A percentile compares a stretch with the other conserved stretches of the same genome.
phyloP scores from a whole-genome alignment of 352 stramenopile genomes.

The Phytophthora fragariaefolia region DNA sequence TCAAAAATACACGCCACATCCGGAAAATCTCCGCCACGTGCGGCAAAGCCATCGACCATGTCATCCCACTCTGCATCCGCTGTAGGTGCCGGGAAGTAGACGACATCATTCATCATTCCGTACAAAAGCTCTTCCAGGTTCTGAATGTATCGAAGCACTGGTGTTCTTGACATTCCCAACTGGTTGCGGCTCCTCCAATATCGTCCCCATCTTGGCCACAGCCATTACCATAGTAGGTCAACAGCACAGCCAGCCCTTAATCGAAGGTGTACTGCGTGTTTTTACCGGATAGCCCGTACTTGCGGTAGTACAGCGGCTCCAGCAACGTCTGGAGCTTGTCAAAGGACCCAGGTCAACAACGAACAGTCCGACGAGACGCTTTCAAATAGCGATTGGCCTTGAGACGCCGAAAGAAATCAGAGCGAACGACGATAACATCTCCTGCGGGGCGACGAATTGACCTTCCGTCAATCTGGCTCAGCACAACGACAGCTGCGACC shows the following conservation, averaged over 20 bases:
- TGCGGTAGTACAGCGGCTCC: neutral
- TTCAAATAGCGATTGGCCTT: neutral
- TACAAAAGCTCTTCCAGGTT: slow-evolving; percentile 2
- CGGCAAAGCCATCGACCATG: slow-evolving; percentile 7
- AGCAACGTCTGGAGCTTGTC: neutral
- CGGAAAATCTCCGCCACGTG: neutral
- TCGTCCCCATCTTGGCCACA: neutral
- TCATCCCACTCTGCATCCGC: neutral
- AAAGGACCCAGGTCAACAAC: neutral
- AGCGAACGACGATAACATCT: neutral
- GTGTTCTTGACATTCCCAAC: neutral
- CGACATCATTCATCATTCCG: slow-evolving; percentile 8
- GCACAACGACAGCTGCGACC: neutral
- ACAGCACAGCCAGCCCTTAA: neutral
- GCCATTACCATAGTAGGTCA: neutral
- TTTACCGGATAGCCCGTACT: neutral
- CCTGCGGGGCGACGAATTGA: neutral
- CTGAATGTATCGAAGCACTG: slow-evolving; percentile 2
- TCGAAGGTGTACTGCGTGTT: neutral
- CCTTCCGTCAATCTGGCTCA: neutral
- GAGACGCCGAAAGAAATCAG: neutral
- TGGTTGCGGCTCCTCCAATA: neutral
- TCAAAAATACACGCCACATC: slow-evolving; percentile 14
- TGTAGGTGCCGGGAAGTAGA: neutral
- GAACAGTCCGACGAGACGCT: neutral